A percentile compares a stretch with the other conserved stretches of the same genome.
These are phyloP conservation scores for Cucurbita argyrosperma DNA, from an alignment of 306 rosid species.

Conservation along the genomic window DNA sequence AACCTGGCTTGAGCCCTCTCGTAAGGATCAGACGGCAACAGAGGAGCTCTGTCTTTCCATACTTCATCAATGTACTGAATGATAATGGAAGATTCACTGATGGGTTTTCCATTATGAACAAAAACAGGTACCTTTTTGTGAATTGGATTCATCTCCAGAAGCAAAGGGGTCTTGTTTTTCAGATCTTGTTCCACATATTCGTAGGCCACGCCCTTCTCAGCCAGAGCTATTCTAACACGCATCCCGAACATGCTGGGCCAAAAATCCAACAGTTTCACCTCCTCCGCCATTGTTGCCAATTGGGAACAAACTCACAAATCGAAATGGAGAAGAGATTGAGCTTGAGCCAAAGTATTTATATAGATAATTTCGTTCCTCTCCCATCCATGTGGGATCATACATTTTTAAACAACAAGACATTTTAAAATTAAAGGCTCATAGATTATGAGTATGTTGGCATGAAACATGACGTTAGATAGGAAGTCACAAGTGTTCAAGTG, in stretches of 20 bases:
- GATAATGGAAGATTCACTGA: constrained; percentile 24
- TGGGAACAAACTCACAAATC: not conserved
- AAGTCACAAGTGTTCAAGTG: too few species aligned
- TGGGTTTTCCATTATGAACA: constrained; percentile 32
- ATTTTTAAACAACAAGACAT: too few species aligned
- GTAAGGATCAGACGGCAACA: constrained; percentile 26
- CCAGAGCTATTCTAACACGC: constrained; percentile 20
- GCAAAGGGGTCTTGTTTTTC: constrained; percentile 24
- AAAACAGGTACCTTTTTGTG: constrained; percentile 42
- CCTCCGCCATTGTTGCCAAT: constrained; percentile 8
- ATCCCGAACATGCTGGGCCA: constrained; percentile 22
- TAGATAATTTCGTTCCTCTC: too few species aligned
- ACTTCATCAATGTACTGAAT: constrained; percentile 27
- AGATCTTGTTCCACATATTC: constrained; percentile 14
- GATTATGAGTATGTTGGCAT: too few species aligned
- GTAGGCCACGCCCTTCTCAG: constrained; percentile 19
- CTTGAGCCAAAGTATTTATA: too few species aligned
- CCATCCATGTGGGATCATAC: too few species aligned
- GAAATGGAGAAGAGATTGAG: too few species aligned
- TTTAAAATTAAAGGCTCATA: too few species aligned
- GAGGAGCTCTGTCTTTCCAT: constrained; percentile 11
- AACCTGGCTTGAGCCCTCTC: constrained; percentile 24
- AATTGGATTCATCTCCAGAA: constrained; percentile 36
- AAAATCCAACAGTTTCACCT: constrained; percentile 9
- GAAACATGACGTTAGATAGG: too few species aligned